Base-by-base conservation (phyloP, 2,329 filamentous ascomycete genomes). In the Monilinia vaccinii-corymbosi region DNA sequence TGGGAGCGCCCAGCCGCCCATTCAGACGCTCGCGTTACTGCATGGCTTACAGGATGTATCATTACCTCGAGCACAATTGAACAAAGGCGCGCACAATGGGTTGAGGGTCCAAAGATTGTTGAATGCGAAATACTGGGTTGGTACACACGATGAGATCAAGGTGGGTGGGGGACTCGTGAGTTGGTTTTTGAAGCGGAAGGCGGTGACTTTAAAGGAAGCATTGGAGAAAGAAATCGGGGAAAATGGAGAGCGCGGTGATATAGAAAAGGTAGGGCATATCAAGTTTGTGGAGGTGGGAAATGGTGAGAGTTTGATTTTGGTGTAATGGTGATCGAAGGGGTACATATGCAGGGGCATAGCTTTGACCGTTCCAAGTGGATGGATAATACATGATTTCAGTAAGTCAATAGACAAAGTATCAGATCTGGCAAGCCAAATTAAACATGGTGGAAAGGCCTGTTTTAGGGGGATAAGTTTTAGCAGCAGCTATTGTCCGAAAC, bases 131-230 rank as follows among this genome's bases (percentile, higher is more conserved):
- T 87, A 87, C 66, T 88, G 84, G 85, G 72, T 87, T 21, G 79
- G 78, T 0, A 87, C 85, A 31, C 84, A 88, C 65, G 84, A 86
- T 64, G 84, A 87, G 70, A 73, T 81, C 5, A 87, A 87, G 71
- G 77, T 71, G 57, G 83, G 82, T 0, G 77, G 77, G 0, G 83
- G 84, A 0, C 65, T 86, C 6, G 78, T 87, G 11, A 77, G 80
- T 72, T 71, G 73, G 62, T 76, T 85, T 45, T 66, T 84, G 56
- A 70, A 70, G 46, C 67, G 78, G 56, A 78, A 75, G 57, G 63
- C 67, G n/a, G 77, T 79, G 61, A 75, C 71, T 1, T 63, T 82
- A 13, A 68, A 71, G 5, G 76, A 79, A 46, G 74, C 75, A 9
- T 73, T 76, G 3, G 70, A 73, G 34, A 68, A 73, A n/a, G 73